Evolutionary conservation across 2,329 filamentous ascomycete species (phyloP).

Genomic region (Aspergillus sergii): DNA sequence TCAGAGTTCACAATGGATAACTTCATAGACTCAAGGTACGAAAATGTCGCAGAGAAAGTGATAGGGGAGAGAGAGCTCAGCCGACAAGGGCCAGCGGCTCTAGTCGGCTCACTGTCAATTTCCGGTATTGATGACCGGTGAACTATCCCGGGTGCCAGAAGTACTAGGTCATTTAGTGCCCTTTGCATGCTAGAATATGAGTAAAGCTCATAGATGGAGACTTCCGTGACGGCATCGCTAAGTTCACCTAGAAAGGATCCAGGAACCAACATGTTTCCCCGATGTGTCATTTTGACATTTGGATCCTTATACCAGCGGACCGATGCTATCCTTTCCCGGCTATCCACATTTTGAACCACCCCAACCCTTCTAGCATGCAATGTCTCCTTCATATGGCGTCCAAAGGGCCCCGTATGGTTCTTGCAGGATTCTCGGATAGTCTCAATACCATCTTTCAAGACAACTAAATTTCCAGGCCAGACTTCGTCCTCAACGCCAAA

Average conservation of each 20-base stretch:
- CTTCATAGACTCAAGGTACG: conserved; percentile 24
- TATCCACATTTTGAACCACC: conserved; percentile 59
- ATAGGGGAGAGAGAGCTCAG: conserved; percentile 19
- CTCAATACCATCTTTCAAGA: conserved; percentile 46
- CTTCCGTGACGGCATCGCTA: conserved; percentile 48
- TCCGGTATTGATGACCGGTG: conserved; percentile 14
- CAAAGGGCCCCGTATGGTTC: background rate
- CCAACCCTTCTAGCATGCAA: conserved; percentile 53
- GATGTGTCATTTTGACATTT: conserved; percentile 38
- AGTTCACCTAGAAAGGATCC: conserved; percentile 48
- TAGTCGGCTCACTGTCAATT: background rate
- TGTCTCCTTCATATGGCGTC: conserved; percentile 3
- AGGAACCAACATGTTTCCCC: conserved; percentile 41
- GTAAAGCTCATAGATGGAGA: conserved; percentile 62
- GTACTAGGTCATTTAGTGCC: conserved; percentile 56
- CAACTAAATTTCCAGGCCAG: conserved; percentile 60
- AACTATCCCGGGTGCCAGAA: conserved; percentile 43
- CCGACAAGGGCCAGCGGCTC: conserved; percentile 13
- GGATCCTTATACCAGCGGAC: conserved; percentile 56
- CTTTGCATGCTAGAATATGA: conserved; percentile 53
- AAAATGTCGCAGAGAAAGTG: conserved; percentile 12
- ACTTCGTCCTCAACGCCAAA: conserved; percentile 53
- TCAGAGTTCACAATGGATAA: conserved; percentile 15
- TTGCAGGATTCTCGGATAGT: conserved; percentile 7
- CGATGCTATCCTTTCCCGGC: conserved; percentile 57